A percentile compares a stretch with the other conserved stretches of the same genome.
These are phyloP conservation scores for Neonectria ditissima DNA, from an alignment of 2,329 filamentous ascomycete genomes.

Conservation along the genomic window DNA sequence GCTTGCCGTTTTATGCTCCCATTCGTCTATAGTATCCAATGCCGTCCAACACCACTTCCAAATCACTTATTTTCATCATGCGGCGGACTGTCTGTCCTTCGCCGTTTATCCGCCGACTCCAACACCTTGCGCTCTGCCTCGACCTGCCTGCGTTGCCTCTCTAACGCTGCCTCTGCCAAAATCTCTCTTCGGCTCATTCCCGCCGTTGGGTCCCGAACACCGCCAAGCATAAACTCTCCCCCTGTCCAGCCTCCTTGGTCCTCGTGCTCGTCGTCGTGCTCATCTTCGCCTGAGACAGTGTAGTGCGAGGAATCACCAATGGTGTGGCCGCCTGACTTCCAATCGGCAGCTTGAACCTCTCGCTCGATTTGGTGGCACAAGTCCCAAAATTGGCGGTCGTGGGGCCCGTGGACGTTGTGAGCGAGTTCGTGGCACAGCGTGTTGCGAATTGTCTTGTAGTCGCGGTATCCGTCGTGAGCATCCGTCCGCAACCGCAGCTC, in stretches of 20 bases:
- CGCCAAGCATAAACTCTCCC: constrained; percentile 80
- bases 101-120: constrained; percentile 46
- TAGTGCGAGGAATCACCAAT: constrained; percentile 74
- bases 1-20: constrained; percentile 1
- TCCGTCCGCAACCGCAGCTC: constrained; percentile 93
- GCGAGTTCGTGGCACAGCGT: constrained; percentile 96
- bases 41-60: constrained; percentile 21
- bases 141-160: constrained; percentile 51
- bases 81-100: constrained; percentile 35
- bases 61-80: constrained; percentile 42
- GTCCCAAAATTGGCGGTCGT: constrained; percentile 91
- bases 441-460: constrained; percentile 90
- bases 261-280: constrained; percentile 66
- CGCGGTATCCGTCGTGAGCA: constrained; percentile 90
- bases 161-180: constrained; percentile 66
- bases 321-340: constrained; percentile 75
- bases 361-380: constrained; percentile 87
- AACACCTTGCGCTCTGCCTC: constrained; percentile 48
- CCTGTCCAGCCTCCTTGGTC: constrained; percentile 84
- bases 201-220: constrained; percentile 56
- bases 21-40: constrained; percentile 25
- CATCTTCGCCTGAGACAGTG: constrained; percentile 63
- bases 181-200: constrained; percentile 78
- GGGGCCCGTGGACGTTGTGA: constrained; percentile 88
- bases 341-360: constrained; percentile 86